A percentile compares a stretch with the other conserved stretches of the same genome.
These are phyloP conservation scores for Acanthamoeba healyi DNA, from an alignment of 208 protist genomes.

Conservation along the genomic window DNA sequence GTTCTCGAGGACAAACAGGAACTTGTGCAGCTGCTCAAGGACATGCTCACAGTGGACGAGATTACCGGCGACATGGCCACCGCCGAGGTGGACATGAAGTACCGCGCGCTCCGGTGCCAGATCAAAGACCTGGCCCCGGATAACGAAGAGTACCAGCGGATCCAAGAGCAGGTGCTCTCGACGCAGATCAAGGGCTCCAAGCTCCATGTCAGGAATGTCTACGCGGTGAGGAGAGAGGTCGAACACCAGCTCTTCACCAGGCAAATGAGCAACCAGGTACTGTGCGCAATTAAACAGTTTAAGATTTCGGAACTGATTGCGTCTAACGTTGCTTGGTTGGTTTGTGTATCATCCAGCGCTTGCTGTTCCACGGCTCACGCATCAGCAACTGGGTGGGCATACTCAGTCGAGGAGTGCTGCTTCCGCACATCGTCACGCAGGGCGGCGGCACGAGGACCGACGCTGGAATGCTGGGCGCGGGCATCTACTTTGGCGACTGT, in stretches of 20 bases:
- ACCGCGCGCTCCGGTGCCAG: constrained; percentile 74
- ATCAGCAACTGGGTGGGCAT: constrained; percentile 78
- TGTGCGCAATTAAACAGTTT: no score
- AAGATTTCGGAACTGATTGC: no score
- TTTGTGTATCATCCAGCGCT: not conserved
- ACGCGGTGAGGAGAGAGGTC: not conserved
- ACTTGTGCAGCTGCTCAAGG: constrained; percentile 42
- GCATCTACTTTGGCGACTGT: constrained; percentile 80
- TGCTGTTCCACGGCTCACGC: constrained; percentile 20
- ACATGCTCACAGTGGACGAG: constrained; percentile 68
- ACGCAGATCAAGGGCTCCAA: constrained; percentile 36
- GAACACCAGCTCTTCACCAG: constrained; percentile 46
- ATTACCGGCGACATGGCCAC: constrained; percentile 25
- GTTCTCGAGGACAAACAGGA: constrained; percentile 49
- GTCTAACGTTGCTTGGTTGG: constrained; percentile 37
- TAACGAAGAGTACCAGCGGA: constrained; percentile 60
- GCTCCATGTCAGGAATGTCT: constrained; percentile 68
- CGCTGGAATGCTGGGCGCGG: constrained; percentile 75
- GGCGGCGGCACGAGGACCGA: constrained; percentile 56
- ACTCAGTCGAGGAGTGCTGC: constrained; percentile 70
- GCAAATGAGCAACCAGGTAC: constrained; percentile 44
- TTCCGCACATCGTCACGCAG: constrained; percentile 76
- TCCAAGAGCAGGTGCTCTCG: constrained; percentile 3
- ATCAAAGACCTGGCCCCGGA: not conserved
- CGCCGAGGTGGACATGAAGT: constrained; percentile 77